These are phyloP conservation scores for Phytophthora sojae DNA, from an alignment of 352 stramenopile species.

Conservation along the genomic window DNA sequence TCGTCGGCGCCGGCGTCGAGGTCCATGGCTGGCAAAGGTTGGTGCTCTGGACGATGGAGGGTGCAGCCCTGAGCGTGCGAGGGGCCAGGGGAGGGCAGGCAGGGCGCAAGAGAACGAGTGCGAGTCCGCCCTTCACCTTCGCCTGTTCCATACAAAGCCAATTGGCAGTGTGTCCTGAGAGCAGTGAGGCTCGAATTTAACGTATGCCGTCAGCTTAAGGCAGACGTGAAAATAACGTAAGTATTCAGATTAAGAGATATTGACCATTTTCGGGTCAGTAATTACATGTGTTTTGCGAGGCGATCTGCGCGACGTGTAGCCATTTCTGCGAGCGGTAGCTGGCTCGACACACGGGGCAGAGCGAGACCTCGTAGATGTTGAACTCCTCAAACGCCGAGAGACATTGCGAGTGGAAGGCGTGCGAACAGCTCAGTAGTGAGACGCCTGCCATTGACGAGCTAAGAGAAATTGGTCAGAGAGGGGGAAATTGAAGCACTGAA, in stretches of 20 bases:
- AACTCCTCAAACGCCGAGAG: slow-evolving; percentile 86
- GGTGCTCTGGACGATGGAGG: neutral
- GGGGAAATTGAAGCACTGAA: neutral
- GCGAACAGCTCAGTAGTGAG: slow-evolving; percentile 79
- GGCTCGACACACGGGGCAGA: slow-evolving; percentile 80
- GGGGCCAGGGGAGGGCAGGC: slow-evolving; percentile 12
- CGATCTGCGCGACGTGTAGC: slow-evolving; percentile 18
- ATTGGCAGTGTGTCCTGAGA: slow-evolving; percentile 29
- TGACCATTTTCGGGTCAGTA: too few relatives aligned
- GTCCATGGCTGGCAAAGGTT: slow-evolving; percentile 52
- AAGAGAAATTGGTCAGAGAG: neutral
- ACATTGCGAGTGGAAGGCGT: slow-evolving; percentile 79
- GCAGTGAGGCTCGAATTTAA: slow-evolving; percentile 7
- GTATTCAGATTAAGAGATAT: too few relatives aligned
- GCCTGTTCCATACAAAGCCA: slow-evolving; percentile 32
- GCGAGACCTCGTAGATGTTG: slow-evolving; percentile 83
- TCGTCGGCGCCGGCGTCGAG: slow-evolving; percentile 81
- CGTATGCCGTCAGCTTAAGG: slow-evolving; percentile 15
- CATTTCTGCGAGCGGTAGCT: slow-evolving; percentile 42
- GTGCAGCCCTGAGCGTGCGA: slow-evolving; percentile 12
- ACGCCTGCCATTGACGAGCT: slow-evolving; percentile 49
- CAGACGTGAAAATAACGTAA: too few relatives aligned
- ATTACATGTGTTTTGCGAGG: slow-evolving; percentile 12
- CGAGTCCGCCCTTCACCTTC: neutral
- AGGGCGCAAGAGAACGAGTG: neutral